A percentile compares a stretch with the other conserved stretches of the same genome.
These are phyloP conservation scores for Trichophyton verrucosum DNA, from an alignment of 2,329 filamentous ascomycete genomes.

Conservation along the genomic window DNA sequence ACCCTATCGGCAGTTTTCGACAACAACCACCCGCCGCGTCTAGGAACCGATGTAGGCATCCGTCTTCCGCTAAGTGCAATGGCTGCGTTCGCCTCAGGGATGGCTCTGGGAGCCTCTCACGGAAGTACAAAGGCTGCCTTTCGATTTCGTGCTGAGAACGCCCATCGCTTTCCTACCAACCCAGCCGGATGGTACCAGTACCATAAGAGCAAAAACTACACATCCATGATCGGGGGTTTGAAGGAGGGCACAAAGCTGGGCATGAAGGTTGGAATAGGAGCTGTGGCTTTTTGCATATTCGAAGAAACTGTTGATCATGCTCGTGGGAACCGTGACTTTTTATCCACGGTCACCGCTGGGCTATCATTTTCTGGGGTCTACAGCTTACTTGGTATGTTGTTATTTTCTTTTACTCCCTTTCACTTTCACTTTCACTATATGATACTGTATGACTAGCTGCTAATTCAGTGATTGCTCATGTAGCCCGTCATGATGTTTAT, in stretches of 20 bases:
- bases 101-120: conserved; percentile 57
- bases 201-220: conserved; percentile 95
- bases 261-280: conserved; percentile 57
- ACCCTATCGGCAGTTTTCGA: conserved; percentile 22
- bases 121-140: conserved; percentile 63
- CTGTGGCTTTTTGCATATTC: conserved; percentile 61
- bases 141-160: conserved; percentile 89
- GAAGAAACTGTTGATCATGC: conserved; percentile 74
- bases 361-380: conserved; percentile 75
- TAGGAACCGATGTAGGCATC: conserved; percentile 51
- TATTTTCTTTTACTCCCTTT: conserved; percentile 24
- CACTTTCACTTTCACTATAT: background rate
- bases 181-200: conserved; percentile 94
- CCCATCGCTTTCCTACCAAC: conserved; percentile 75
- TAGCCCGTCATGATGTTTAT: conserved; percentile 68
- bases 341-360: conserved; percentile 71
- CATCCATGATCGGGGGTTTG: conserved; percentile 62
- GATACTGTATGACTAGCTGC: conserved; percentile 3
- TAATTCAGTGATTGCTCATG: background rate
- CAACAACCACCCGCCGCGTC: conserved; percentile 29
- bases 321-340: conserved; percentile 53
- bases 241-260: conserved; percentile 70
- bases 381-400: conserved; percentile 59
- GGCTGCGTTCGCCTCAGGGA: conserved; percentile 55
- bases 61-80: conserved; percentile 55